Percentiles rank a stretch among this genome's conserved stretches.
Conservation (phyloP, 2,329 filamentous ascomycete species). For the Pseudophaeomoniella oleicola region DNA sequence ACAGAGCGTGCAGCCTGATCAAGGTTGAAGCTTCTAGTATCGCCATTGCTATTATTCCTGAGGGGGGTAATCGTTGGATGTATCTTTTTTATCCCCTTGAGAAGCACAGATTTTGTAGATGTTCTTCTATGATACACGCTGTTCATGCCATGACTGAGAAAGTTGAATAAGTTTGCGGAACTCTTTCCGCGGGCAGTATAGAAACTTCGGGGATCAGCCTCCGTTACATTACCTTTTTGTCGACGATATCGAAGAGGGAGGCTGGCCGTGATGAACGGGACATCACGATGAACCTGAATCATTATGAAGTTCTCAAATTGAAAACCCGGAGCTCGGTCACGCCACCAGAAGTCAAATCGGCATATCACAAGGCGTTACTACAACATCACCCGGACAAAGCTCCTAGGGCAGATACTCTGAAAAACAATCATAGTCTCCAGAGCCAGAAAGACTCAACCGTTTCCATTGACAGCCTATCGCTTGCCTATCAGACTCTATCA, state of each 20-base stretch:
- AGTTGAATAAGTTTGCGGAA: not conserved
- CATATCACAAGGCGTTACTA: conserved; percentile 43
- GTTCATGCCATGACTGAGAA: too few species aligned
- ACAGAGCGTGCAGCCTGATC: not conserved
- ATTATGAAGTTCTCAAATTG: not conserved
- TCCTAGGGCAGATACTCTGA: not conserved
- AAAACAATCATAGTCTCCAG: not conserved
- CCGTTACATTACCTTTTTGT: too few species aligned
- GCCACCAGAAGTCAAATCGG: conserved; percentile 26
- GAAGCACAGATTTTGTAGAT: too few species aligned
- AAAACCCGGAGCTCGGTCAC: not conserved
- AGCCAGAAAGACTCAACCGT: not conserved
- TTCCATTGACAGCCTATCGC: conserved; percentile 41
- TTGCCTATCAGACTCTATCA: conserved; percentile 41
- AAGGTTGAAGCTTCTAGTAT: not conserved
- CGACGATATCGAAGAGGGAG: too few species aligned
- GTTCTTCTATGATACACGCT: too few species aligned
- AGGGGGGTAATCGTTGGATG: too few species aligned
- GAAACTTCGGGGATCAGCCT: not conserved
- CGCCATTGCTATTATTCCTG: not conserved
- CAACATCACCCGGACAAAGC: conserved; percentile 45
- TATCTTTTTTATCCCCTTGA: not conserved
- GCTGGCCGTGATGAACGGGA: too few species aligned
- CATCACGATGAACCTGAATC: too few species aligned
- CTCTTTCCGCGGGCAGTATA: not conserved